phyloP scores from a whole-genome alignment of 1,284 basidiomycete species.

The Ganoderma lingzhi region DNA sequence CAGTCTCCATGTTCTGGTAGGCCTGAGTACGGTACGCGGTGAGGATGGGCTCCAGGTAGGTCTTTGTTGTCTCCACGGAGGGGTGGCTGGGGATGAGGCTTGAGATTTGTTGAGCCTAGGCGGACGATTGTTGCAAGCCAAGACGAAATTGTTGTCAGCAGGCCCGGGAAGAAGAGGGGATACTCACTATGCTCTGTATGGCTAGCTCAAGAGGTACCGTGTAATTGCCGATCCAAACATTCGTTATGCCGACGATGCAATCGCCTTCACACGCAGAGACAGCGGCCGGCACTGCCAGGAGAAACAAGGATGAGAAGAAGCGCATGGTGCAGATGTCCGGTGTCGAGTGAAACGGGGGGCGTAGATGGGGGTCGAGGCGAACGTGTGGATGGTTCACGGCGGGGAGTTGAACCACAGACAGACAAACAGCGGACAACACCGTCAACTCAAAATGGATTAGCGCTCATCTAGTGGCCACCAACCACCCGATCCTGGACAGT shows the following conservation, averaged over 20 bases:
- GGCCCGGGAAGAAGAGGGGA: not conserved
- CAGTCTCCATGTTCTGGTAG: slow-evolving; percentile 52
- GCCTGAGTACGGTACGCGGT: slow-evolving; percentile 53
- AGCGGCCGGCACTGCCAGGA: slow-evolving; percentile 42
- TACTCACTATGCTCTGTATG: slow-evolving; percentile 50
- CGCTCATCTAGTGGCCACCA: not conserved
- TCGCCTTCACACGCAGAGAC: slow-evolving; percentile 72
- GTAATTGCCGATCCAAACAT: slow-evolving; percentile 62
- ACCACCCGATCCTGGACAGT: slow-evolving; percentile 8
- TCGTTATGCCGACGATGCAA: slow-evolving; percentile 67
- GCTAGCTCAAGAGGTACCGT: slow-evolving; percentile 47
- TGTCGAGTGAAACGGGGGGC: not conserved
- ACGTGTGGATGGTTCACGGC: slow-evolving; percentile 1
- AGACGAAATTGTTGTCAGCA: not conserved
- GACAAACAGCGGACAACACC: slow-evolving; percentile 17
- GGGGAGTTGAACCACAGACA: slow-evolving; percentile 1
- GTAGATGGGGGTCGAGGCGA: not conserved
- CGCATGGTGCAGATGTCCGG: slow-evolving; percentile 26
- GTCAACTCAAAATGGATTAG: not conserved
- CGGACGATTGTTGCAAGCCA: no score
- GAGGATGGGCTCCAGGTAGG: slow-evolving; percentile 56
- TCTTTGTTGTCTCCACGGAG: slow-evolving; percentile 40
- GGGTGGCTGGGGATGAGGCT: slow-evolving; percentile 44
- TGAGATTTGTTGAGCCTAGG: slow-evolving; percentile 49
- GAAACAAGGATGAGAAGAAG: slow-evolving; percentile 31